Percentiles rank a stretch among this genome's conserved stretches.
Evolutionary conservation across 2,329 filamentous ascomycete species (phyloP).

Genomic region (Pseudopyrenochaeta lycopersici): DNA sequence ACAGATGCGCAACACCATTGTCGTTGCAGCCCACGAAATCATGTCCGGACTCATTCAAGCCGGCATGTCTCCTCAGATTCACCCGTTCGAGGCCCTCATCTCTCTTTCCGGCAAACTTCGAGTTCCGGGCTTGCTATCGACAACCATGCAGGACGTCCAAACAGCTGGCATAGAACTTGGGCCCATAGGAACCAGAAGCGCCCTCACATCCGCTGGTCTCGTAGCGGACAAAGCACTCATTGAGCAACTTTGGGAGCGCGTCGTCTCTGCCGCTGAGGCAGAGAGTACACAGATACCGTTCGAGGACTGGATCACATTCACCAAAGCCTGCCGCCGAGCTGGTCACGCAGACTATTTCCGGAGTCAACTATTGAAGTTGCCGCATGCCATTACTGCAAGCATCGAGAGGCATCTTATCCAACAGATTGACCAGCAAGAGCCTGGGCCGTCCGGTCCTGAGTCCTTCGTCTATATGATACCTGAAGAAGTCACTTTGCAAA

Average conservation of each 20-base stretch:
- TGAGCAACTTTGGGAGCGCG: constrained; percentile 39
- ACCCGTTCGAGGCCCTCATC: constrained; percentile 39
- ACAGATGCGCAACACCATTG: constrained; percentile 31
- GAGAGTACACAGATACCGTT: constrained; percentile 29
- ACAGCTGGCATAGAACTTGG: constrained; percentile 27
- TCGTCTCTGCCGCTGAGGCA: constrained; percentile 31
- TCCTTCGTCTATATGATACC: constrained; percentile 20
- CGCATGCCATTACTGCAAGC: constrained; percentile 31
- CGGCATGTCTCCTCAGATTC: constrained; percentile 31
- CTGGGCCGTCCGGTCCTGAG: background rate
- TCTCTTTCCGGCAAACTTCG: constrained; percentile 38
- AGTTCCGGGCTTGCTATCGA: constrained; percentile 33
- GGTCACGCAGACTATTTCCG: constrained; percentile 29
- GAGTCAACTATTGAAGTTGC: constrained; percentile 33
- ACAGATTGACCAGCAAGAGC: constrained; percentile 12
- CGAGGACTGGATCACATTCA: constrained; percentile 46
- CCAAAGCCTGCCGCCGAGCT: constrained; percentile 41
- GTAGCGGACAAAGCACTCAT: constrained; percentile 33
- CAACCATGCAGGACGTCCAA: constrained; percentile 35
- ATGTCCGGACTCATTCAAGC: constrained; percentile 36
- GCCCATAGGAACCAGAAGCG: constrained; percentile 27
- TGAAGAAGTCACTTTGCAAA: constrained; percentile 22
- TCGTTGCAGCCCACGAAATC: constrained; percentile 32
- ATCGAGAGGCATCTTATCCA: constrained; percentile 16
- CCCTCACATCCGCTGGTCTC: constrained; percentile 41